These are phyloP conservation scores for Pythium aquatile DNA, from an alignment of 352 stramenopile species.

Conservation along the genomic window DNA sequence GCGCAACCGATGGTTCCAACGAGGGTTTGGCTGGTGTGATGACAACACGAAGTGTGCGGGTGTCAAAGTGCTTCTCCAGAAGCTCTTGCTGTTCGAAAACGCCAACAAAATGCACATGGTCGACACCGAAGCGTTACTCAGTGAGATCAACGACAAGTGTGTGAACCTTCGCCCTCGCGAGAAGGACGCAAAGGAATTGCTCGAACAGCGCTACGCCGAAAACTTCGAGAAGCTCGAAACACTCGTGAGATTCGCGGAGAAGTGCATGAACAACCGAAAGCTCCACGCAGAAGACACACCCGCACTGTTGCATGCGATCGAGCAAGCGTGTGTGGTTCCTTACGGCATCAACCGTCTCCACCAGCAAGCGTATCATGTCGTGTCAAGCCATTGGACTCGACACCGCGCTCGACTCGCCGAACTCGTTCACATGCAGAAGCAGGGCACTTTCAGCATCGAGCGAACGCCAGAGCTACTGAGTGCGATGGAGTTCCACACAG, in stretches of 20 bases:
- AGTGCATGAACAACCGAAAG: conserved; percentile 74
- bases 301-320: conserved; percentile 55
- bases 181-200: conserved; percentile 34
- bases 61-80: conserved; percentile 56
- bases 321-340: conserved; percentile 62
- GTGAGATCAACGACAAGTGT: conserved; percentile 66
- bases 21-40: conserved; percentile 67
- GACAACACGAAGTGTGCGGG: conserved; percentile 50
- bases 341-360: conserved; percentile 43
- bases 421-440: conserved; percentile 73
- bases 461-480: conserved; percentile 65
- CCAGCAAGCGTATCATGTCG: conserved; percentile 59
- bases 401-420: conserved; percentile 53
- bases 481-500: conserved; percentile 67
- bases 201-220: conserved; percentile 39
- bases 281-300: conserved; percentile 69
- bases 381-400: conserved; percentile 58
- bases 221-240: conserved; percentile 51
- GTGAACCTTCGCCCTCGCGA: conserved; percentile 47
- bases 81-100: conserved; percentile 53
- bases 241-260: conserved; percentile 52
- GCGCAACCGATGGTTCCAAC: conserved; percentile 62
- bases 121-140: conserved; percentile 51
- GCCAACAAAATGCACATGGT: conserved; percentile 83
- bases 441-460: conserved; percentile 74